phyloP scores from a whole-genome alignment of 495 filamentous ascomycete genomes.

The Hyaloscypha bicolor region DNA sequence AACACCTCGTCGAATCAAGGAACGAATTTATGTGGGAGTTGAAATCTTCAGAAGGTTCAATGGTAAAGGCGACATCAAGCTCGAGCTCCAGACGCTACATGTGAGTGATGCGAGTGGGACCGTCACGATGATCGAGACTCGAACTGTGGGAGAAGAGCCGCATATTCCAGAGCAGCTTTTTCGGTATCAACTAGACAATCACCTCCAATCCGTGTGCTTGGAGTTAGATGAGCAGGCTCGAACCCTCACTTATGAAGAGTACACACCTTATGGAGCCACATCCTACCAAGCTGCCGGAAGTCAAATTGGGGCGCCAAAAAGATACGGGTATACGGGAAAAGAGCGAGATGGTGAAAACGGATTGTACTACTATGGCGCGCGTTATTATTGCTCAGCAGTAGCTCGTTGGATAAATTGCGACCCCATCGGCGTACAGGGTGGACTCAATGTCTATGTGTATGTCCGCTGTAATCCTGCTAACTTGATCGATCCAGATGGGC shows the following conservation, averaged over 20 bases:
- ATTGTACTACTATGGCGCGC: conserved; percentile 34
- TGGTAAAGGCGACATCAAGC: conserved; percentile 8
- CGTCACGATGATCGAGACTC: conserved; percentile 12
- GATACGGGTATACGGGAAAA: conserved; percentile 37
- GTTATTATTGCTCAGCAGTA: conserved; percentile 39
- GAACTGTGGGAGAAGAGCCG: background rate
- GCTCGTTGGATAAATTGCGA: conserved; percentile 40
- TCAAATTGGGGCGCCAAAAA: conserved; percentile 20
- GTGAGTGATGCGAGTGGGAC: background rate
- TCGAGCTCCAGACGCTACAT: conserved; percentile 9
- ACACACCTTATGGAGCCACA: conserved; percentile 37
- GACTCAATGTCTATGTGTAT: conserved; percentile 34
- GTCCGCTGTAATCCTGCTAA: conserved; percentile 19
- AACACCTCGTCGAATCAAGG: conserved; percentile 15
- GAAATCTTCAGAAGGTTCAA: conserved; percentile 29
- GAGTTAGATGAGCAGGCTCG: conserved; percentile 37
- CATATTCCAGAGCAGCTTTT: conserved; percentile 10
- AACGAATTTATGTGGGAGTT: conserved; percentile 29
- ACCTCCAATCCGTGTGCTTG: conserved; percentile 24
- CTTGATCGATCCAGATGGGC: conserved; percentile 2
- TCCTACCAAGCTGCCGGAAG: conserved; percentile 26
- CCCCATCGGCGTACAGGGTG: conserved; percentile 34
- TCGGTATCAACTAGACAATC: conserved; percentile 32
- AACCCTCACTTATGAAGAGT: conserved; percentile 42
- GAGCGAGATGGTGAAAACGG: conserved; percentile 40